Conservation (phyloP, 2,329 filamentous ascomycete genomes). For the Sporothrix humicola region DNA sequence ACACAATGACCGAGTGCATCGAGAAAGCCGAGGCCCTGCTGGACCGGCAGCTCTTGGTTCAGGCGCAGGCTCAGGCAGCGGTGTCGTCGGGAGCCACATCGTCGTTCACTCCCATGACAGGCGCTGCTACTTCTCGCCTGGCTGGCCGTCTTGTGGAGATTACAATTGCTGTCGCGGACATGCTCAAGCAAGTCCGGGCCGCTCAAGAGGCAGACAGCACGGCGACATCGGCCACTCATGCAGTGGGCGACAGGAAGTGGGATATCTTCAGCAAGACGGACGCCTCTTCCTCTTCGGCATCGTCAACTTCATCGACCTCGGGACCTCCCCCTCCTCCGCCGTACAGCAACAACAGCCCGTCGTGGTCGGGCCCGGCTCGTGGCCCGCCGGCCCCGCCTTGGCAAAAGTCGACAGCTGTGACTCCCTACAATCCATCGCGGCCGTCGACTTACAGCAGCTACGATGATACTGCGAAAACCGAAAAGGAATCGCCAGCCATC, state of each 20-base stretch:
- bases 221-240: too few species aligned
- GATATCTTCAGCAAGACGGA: background rate
- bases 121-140: slow-evolving; percentile 12
- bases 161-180: slow-evolving; percentile 28
- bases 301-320: background rate
- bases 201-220: background rate
- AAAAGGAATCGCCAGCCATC: background rate
- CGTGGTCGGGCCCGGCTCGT: background rate
- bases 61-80: background rate
- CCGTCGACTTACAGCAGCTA: background rate
- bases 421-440: background rate
- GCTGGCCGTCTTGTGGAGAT: slow-evolving; percentile 34
- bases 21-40: slow-evolving; percentile 33
- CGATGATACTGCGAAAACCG: background rate
- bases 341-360: too few species aligned
- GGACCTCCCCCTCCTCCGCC: background rate
- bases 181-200: background rate
- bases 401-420: background rate
- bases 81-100: background rate
- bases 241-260: background rate
- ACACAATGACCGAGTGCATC: slow-evolving; percentile 35
- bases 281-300: background rate
- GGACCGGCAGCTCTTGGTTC: background rate
- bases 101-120: background rate
- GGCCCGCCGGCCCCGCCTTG: background rate